Evolutionary conservation across 768 basidiomycete species (phyloP), one percentile per base, ranked within the genome.

Genomic region (Coprinellus micaceus): DNA sequence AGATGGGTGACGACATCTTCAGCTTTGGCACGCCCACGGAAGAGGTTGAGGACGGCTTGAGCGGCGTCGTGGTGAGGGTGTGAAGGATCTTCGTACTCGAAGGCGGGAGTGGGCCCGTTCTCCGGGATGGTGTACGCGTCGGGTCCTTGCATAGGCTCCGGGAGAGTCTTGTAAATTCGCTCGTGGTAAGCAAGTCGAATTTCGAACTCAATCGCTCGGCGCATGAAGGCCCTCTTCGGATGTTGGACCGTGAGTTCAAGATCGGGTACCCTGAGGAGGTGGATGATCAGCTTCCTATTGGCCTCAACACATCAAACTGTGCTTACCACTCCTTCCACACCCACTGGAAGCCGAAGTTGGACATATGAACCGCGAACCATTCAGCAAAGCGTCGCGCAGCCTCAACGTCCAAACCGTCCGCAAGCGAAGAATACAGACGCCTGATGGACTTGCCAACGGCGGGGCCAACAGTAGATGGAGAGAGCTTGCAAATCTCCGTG

Each of bases 281-380:
- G 24, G 21, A 37, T 33, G 19, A 9, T 39, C 17, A 60, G 24
- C 9, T 50, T n/a, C 59, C 43, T 19, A 50, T 44, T 33, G 19
- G 4, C 33, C 17, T 36, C 1, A 15, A 29, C 3, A 21, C 33
- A 19, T 26, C 28, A 30, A 49, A 28, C 45, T 3, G 17, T 25
- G 72, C 85, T 44, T 51, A 94, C 96, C 97, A 99, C 80, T 98
- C 97, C 65, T 93, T 95, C 97, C 97, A 99, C 13, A 97, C 93
- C 97, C 97, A 98, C 64, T 88, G 86, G 73, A 98, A 99, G 24
- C 87, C 88, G 69, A 98, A 99, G 72, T 99, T 99, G 61, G 92
- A 95, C 86, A 99, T 88, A 65, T 99, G 97, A 2, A 90, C 79
- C 2, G 92, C 82, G 63, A 98, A 97, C 97, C 97, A 99, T 58